Base-by-base conservation (phyloP, 352 stramenopile genomes). In the Pythium brachiatum region DNA sequence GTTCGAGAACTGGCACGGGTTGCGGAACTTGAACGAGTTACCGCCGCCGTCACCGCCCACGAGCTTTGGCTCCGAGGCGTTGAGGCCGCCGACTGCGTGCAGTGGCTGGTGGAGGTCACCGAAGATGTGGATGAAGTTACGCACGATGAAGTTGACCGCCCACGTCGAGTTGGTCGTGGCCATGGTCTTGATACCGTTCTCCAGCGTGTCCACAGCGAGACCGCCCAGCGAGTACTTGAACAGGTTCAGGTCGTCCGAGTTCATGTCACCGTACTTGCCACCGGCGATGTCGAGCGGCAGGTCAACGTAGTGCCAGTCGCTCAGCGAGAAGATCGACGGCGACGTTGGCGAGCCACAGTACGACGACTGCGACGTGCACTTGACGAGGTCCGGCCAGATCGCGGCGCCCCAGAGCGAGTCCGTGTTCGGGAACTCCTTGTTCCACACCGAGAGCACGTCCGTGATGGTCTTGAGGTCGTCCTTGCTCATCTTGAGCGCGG, bases 121-220 rank as follows among this genome's bases (percentile, higher is more conserved):
- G 50, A 89, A 83, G 57, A 89, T 75, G 70, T 90, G 81, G 64
- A 90, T 78, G 64, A 90, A 83, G 66, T 88, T 76, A 27, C 81
- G 81, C 8, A 90, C 47, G 20, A 77, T 58, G 13, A 88, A 53
- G 67, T 90, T 90, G 43, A 68, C 77, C 0, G 76, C 67, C 81
- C 81, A 90, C 47, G 66, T 68, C 20, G 81, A 90, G 53, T 86
- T 74, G 36, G 81, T 88, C 48, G 79, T 82, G 52, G 63, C 71
- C 64, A 90, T 75, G 11, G 81, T 74, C 56, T 67, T 69, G 18
- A 90, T 34, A 2, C 50, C 55, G 32, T 23, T 41, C 25, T 64
- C 57, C 6, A 68, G 61, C 27, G 74, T 72, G 44, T 85, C 72
- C 15, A 90, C 66, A 16, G 83, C 70, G 1, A 66, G 60, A 6